Conservation (phyloP, 2,329 filamentous ascomycete species). For the Ceratocystis colombiana region DNA sequence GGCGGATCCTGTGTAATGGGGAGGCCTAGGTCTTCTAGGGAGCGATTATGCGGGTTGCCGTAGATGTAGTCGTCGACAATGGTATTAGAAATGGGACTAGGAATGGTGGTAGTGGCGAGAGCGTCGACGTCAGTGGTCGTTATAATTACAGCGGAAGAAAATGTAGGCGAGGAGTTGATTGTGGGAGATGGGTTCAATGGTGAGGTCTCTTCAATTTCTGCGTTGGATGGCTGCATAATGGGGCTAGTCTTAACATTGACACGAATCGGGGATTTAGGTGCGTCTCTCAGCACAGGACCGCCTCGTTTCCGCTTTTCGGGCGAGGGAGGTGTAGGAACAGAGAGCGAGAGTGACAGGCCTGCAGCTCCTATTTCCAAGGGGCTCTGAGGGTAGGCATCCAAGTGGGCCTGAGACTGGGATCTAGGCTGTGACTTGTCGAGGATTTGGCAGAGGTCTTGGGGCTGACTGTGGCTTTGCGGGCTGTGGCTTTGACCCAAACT, state of each 20-base stretch:
- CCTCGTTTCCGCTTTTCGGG: constrained; percentile 27
- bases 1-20: not conserved
- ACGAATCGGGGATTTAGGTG: constrained; percentile 47
- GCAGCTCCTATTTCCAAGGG: not conserved
- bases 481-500: not conserved
- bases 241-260: constrained; percentile 30
- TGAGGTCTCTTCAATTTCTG: constrained; percentile 24
- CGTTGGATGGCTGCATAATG: constrained; percentile 23
- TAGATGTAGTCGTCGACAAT: constrained; percentile 26
- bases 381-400: constrained; percentile 9
- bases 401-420: constrained; percentile 11
- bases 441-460: not conserved
- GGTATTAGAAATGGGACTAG: too few relatives aligned
- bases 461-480: not conserved
- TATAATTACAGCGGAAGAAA: constrained; percentile 13
- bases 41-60: constrained; percentile 7
- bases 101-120: not conserved
- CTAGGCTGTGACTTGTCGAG: not conserved
- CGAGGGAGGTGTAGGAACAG: not conserved
- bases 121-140: constrained; percentile 1
- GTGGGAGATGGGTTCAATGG: constrained; percentile 19
- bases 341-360: constrained; percentile 7
- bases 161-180: not conserved
- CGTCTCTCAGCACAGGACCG: constrained; percentile 41
- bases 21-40: not conserved